These are phyloP conservation scores for Annulohypoxylon stygium DNA, from an alignment of 495 filamentous ascomycete species.

Conservation along the genomic window DNA sequence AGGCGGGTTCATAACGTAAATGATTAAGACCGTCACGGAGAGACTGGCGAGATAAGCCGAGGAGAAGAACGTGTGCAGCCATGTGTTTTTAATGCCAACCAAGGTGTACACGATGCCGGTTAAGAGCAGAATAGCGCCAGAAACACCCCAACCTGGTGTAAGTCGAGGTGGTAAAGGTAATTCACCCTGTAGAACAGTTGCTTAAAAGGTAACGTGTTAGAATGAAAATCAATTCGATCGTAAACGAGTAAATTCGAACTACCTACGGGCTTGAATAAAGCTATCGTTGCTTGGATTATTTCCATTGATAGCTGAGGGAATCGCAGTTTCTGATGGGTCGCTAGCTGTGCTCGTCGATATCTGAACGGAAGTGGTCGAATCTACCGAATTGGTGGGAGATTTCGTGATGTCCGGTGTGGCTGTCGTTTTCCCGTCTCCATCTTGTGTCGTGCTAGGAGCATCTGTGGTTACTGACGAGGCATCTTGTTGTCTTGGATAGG, in stretches of 20 bases:
- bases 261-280: constrained; percentile 31
- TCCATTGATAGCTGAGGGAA: constrained; percentile 49
- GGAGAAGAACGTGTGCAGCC: constrained; percentile 86
- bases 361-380: constrained; percentile 15
- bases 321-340: constrained; percentile 29
- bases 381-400: constrained; percentile 11
- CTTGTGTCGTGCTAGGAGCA: constrained; percentile 35
- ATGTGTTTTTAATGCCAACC: constrained; percentile 86
- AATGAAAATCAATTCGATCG: constrained; percentile 2
- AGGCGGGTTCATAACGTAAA: constrained; percentile 90
- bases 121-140: constrained; percentile 80
- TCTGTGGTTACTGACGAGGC: constrained; percentile 36
- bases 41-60: constrained; percentile 79
- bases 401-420: constrained; percentile 28
- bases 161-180: constrained; percentile 81
- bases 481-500: constrained; percentile 50
- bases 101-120: constrained; percentile 77
- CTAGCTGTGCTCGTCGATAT: constrained; percentile 29
- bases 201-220: constrained; percentile 44
- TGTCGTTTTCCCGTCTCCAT: constrained; percentile 30
- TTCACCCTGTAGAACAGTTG: constrained; percentile 55
- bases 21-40: constrained; percentile 83
- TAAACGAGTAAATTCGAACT: not conserved
- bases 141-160: constrained; percentile 83
- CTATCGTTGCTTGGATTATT: constrained; percentile 47